These are phyloP conservation scores for Talaromyces ruber DNA, from an alignment of 495 filamentous ascomycete species.

Conservation along the genomic window DNA sequence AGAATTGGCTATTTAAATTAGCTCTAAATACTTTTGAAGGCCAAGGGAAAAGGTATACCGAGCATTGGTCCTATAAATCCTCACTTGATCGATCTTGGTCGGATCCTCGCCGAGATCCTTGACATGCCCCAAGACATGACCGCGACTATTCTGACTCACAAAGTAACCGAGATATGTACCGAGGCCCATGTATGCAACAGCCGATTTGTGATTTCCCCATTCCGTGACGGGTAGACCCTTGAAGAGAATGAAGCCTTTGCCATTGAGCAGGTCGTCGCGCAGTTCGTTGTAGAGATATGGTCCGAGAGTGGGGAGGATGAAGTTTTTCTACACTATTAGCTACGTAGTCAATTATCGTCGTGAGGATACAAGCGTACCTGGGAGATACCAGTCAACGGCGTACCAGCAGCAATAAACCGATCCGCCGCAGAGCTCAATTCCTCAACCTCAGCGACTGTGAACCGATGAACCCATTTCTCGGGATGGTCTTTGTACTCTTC, in stretches of 20 bases:
- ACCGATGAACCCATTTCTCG: constrained; percentile 68
- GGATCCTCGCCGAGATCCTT: constrained; percentile 83
- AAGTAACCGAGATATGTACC: constrained; percentile 84
- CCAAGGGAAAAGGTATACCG: constrained; percentile 35
- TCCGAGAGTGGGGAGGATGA: constrained; percentile 57
- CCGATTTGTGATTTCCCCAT: constrained; percentile 76
- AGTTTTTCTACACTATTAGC: constrained; percentile 19
- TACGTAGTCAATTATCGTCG: neutral
- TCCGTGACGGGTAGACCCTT: constrained; percentile 67
- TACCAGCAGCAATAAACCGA: constrained; percentile 50
- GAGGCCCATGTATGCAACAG: constrained; percentile 82
- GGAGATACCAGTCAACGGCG: constrained; percentile 65
- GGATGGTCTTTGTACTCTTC: constrained; percentile 62
- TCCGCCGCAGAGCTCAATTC: constrained; percentile 64
- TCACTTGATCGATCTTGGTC: constrained; percentile 68
- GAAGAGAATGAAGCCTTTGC: constrained; percentile 85
- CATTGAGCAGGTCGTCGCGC: constrained; percentile 65
- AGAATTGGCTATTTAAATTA: constrained; percentile 46
- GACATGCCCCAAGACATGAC: constrained; percentile 87
- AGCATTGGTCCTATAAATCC: constrained; percentile 85
- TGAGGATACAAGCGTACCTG: constrained; percentile 33
- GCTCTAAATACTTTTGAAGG: neutral
- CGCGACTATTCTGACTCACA: constrained; percentile 73
- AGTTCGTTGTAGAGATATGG: constrained; percentile 41
- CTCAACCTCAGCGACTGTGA: constrained; percentile 54